Conservation (phyloP, 176 grass and related monocot species). For the Ampelocalamus luodianensis region DNA sequence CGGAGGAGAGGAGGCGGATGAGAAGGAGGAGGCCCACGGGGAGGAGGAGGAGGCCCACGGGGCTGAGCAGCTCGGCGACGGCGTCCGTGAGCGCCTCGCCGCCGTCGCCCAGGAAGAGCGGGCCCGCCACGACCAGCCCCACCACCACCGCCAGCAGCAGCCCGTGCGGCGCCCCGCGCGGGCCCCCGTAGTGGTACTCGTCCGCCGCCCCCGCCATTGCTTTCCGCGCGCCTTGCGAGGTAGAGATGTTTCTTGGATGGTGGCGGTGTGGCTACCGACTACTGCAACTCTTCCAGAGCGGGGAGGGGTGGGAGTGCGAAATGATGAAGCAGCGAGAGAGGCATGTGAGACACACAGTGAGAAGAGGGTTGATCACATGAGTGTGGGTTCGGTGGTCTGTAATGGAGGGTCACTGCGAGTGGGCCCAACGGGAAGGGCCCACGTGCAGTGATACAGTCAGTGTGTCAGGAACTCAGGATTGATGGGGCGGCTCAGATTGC, state of each 20-base stretch:
- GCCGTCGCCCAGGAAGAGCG: conserved; percentile 67
- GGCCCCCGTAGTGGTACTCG: conserved; percentile 53
- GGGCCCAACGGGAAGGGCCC: neutral
- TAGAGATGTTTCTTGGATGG: neutral
- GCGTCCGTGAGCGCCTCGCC: conserved; percentile 58
- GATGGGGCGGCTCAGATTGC: neutral
- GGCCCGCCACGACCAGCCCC: conserved; percentile 60
- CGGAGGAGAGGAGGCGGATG: conserved; percentile 77
- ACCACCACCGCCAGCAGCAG: conserved; percentile 68
- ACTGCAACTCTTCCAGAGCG: neutral
- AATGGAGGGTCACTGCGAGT: neutral
- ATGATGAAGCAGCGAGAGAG: neutral
- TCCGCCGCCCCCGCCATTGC: conserved; percentile 37
- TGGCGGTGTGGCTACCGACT: neutral
- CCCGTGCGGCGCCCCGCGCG: conserved; percentile 60
- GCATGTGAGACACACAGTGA: neutral
- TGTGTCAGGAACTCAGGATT: neutral
- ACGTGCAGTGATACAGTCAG: neutral
- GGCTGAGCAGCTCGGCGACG: conserved; percentile 62
- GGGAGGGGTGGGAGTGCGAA: neutral
- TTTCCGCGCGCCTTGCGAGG: neutral
- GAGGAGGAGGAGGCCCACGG: conserved; percentile 72
- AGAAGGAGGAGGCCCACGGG: conserved; percentile 60
- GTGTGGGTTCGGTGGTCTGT: neutral
- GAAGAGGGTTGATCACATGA: conserved; percentile 39